These are phyloP conservation scores for Elsinoe necatrix DNA, from an alignment of 2,329 filamentous ascomycete species.

Conservation along the genomic window DNA sequence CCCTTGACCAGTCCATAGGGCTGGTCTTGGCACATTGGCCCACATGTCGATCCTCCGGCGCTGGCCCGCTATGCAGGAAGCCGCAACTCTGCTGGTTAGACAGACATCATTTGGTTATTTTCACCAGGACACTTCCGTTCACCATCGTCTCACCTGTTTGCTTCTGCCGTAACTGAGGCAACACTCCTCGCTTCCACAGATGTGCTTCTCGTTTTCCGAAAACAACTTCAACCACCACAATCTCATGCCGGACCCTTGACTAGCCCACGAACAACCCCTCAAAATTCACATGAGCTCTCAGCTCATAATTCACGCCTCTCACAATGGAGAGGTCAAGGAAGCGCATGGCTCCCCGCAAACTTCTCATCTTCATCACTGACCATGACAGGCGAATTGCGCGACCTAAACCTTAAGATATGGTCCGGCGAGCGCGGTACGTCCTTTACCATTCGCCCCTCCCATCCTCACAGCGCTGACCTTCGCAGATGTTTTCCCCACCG, in stretches of 20 bases:
- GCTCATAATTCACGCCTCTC: constrained; percentile 21
- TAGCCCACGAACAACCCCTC: constrained; percentile 12
- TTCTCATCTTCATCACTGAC: background rate
- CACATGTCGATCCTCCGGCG: constrained; percentile 4
- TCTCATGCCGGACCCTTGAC: constrained; percentile 31
- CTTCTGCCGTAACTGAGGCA: background rate
- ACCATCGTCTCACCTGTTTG: background rate
- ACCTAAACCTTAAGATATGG: constrained; percentile 82
- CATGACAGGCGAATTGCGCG: constrained; percentile 73
- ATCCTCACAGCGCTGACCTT: constrained; percentile 5
- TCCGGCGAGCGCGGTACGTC: constrained; percentile 70
- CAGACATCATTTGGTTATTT: background rate
- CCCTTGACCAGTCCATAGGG: background rate
- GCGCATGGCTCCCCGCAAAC: constrained; percentile 28
- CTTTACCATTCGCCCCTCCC: constrained; percentile 19
- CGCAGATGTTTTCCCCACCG: constrained; percentile 68
- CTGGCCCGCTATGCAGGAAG: constrained; percentile 5
- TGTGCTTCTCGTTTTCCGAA: constrained; percentile 28
- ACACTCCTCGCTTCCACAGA: constrained; percentile 18
- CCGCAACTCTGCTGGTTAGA: constrained; percentile 6
- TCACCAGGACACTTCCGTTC: background rate
- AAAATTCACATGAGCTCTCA: constrained; percentile 12
- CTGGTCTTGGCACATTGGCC: background rate
- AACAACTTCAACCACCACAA: constrained; percentile 24
- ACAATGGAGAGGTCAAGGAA: constrained; percentile 45